phyloP scores from a whole-genome alignment of 306 rosid genomes.

The Lablab purpureus region DNA sequence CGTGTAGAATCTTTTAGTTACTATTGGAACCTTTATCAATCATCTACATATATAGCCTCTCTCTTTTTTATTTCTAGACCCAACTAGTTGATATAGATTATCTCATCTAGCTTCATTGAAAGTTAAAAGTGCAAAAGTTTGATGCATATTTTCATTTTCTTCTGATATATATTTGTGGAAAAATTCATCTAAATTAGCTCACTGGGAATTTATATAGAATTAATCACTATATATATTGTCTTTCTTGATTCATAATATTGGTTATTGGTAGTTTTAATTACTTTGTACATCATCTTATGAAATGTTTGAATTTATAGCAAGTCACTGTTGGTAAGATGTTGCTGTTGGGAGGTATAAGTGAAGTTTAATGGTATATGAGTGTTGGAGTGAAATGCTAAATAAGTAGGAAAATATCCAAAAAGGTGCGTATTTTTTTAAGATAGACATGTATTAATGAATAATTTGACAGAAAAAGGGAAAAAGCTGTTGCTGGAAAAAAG shows the following conservation, averaged over 20 bases:
- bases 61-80: too few relatives aligned
- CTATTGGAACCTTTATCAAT: neutral
- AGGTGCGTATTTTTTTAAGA: constrained; percentile 33
- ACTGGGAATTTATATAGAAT: neutral
- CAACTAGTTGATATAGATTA: neutral
- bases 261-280: neutral
- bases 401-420: constrained; percentile 27
- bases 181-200: neutral
- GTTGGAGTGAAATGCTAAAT: constrained; percentile 10
- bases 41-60: neutral
- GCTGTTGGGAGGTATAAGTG: neutral
- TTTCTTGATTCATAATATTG: too few relatives aligned
- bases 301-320: neutral
- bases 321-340: neutral
- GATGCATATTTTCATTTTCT: neutral
- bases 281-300: neutral
- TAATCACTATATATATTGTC: too few relatives aligned
- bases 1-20: neutral
- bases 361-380: neutral
- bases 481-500: constrained; percentile 36
- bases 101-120: neutral
- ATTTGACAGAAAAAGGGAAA: constrained; percentile 9
- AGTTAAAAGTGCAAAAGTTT: neutral
- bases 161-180: neutral
- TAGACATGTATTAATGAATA: constrained; percentile 32